These are phyloP conservation scores for Bacidia gigantensis DNA, from an alignment of 495 filamentous ascomycete species.

Conservation along the genomic window DNA sequence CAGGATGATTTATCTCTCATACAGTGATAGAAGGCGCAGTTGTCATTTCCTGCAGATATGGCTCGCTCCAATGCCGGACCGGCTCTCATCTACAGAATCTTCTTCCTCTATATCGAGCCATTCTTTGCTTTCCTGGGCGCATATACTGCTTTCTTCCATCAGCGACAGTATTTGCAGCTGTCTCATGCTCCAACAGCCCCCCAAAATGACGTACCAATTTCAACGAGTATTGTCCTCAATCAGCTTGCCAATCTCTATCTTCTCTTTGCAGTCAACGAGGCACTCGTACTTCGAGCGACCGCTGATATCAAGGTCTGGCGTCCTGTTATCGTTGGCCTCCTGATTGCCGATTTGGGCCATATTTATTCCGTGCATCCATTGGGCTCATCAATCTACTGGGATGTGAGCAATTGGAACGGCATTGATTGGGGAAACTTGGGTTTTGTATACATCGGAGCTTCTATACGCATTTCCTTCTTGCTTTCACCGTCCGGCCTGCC, in stretches of 20 bases:
- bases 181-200: constrained; percentile 38
- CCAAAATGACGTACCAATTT: constrained; percentile 16
- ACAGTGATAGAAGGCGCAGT: too few species aligned
- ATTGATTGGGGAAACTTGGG: constrained; percentile 53
- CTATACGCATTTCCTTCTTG: constrained; percentile 42
- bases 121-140: constrained; percentile 50
- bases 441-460: constrained; percentile 46
- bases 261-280: constrained; percentile 55
- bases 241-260: constrained; percentile 21
- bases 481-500: constrained; percentile 29
- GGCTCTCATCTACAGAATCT: constrained; percentile 37
- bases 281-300: constrained; percentile 49
- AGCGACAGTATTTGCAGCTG: constrained; percentile 43
- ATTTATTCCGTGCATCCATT: constrained; percentile 39
- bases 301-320: constrained; percentile 50
- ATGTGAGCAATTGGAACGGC: constrained; percentile 42
- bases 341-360: constrained; percentile 57
- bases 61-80: constrained; percentile 15
- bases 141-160: constrained; percentile 44
- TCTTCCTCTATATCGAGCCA: constrained; percentile 57
- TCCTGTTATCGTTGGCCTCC: constrained; percentile 42
- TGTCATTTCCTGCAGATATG: too few species aligned
- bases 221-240: constrained; percentile 34
- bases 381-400: constrained; percentile 43
- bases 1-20: too few species aligned